phyloP scores from a whole-genome alignment of 2,329 filamentous ascomycete genomes.

The Fusarium hostae region DNA sequence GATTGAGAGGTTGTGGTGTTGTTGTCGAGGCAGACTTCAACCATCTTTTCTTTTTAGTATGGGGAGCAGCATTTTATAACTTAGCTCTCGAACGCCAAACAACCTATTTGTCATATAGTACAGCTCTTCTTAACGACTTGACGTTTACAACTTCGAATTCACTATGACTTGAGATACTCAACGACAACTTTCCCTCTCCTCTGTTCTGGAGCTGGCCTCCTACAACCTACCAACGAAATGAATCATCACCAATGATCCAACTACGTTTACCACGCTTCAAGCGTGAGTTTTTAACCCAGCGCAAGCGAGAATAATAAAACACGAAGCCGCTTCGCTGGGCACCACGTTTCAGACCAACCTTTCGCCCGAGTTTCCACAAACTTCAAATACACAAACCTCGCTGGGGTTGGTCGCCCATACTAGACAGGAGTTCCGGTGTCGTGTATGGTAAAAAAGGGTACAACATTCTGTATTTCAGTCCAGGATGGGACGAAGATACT shows the following conservation, averaged over 20 bases:
- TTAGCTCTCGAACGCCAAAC: not conserved
- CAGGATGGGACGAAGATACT: slow-evolving; percentile 11
- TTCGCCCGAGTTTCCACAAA: not conserved
- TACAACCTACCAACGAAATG: not conserved
- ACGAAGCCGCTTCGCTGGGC: slow-evolving; percentile 23
- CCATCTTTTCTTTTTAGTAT: not conserved
- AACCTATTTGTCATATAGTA: no score
- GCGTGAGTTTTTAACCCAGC: slow-evolving; percentile 25
- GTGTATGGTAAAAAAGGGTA: slow-evolving; percentile 14
- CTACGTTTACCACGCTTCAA: slow-evolving; percentile 30
- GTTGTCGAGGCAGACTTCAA: slow-evolving; percentile 2
- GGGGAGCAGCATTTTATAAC: not conserved
- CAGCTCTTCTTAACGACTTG: not conserved
- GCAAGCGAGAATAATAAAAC: not conserved
- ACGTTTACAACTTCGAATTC: not conserved
- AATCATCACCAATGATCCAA: not conserved
- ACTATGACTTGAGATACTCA: not conserved
- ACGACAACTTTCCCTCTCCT: slow-evolving; percentile 1
- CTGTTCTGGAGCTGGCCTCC: slow-evolving; percentile 26
- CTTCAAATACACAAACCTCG: not conserved
- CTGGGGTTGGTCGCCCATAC: slow-evolving; percentile 30
- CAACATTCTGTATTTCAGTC: slow-evolving; percentile 6
- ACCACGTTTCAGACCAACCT: slow-evolving; percentile 33
- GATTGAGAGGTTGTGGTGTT: not conserved
- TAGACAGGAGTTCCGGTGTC: slow-evolving; percentile 14